Percentiles rank a stretch among this genome's conserved stretches.
These are phyloP conservation scores for Desmodesmus armatus DNA, from an alignment of 139 green algal species.

Conservation along the genomic window DNA sequence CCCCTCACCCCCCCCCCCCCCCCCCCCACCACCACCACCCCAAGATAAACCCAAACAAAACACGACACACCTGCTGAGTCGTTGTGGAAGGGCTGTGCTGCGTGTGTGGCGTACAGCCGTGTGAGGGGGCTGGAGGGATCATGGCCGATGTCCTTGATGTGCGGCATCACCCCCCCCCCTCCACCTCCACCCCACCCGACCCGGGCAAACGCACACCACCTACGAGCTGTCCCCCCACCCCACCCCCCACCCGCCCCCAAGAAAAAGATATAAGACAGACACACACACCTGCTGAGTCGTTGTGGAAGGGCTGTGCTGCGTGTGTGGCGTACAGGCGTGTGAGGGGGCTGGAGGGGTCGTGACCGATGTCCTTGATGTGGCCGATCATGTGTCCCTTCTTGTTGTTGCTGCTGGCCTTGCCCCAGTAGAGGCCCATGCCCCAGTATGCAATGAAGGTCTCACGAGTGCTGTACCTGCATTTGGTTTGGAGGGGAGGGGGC, in stretches of 20 bases:
- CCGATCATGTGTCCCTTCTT: conserved; percentile 55
- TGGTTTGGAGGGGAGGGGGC: no score
- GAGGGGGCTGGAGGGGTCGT: conserved; percentile 59
- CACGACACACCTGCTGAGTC: conserved; percentile 61
- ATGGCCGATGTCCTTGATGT: conserved; percentile 69
- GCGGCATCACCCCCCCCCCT: no score
- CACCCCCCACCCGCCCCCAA: no score
- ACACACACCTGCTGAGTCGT: conserved; percentile 61
- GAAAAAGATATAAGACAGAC: no score
- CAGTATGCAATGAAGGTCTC: conserved; percentile 38
- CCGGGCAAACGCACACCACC: no score
- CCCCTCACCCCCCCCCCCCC: no score
- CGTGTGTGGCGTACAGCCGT: conserved; percentile 72
- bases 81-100: conserved; percentile 75
- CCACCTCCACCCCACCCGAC: no score
- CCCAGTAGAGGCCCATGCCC: conserved; percentile 46
- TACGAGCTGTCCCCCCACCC: no score
- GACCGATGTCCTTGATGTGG: conserved; percentile 65
- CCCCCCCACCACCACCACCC: no score
- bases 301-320: conserved; percentile 75
- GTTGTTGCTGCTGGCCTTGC: conserved; percentile 47
- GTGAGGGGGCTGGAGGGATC: conserved; percentile 62
- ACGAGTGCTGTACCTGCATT: conserved; percentile 22
- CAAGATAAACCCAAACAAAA: no score
- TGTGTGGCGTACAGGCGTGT: conserved; percentile 73